Percentiles rank a stretch among this genome's conserved stretches.
Conservation (phyloP, 768 basidiomycete genomes). For the Suillus cothurnatus region DNA sequence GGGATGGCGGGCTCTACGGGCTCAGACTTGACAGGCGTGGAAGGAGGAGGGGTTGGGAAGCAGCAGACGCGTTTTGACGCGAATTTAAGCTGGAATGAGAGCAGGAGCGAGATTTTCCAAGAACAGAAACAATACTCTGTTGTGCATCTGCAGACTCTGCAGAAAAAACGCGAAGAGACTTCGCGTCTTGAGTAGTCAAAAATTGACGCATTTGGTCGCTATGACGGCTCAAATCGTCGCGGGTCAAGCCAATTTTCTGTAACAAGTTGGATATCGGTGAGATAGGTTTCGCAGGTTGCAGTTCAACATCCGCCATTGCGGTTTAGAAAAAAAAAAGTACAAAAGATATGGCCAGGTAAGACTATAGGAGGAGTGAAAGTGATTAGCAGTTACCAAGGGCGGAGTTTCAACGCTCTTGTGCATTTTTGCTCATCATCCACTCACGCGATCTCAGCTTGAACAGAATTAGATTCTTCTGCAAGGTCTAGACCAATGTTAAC, state of each 20-base stretch:
- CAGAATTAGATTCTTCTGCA: neutral
- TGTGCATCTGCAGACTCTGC: constrained; percentile 36
- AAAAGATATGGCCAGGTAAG: constrained; percentile 1
- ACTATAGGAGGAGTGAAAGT: constrained; percentile 3
- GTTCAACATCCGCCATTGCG: constrained; percentile 23
- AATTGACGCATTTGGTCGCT: constrained; percentile 83
- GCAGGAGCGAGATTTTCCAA: constrained; percentile 42
- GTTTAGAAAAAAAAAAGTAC: neutral
- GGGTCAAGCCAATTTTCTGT: constrained; percentile 71
- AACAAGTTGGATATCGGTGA: constrained; percentile 79
- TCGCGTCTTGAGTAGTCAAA: constrained; percentile 55
- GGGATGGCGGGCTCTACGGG: constrained; percentile 51
- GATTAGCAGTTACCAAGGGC: neutral
- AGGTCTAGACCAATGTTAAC: neutral
- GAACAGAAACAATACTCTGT: constrained; percentile 42
- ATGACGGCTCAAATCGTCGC: constrained; percentile 70
- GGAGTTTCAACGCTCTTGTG: constrained; percentile 4
- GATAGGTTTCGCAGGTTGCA: constrained; percentile 29
- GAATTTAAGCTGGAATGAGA: constrained; percentile 47
- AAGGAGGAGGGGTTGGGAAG: constrained; percentile 44
- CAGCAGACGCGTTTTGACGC: constrained; percentile 47
- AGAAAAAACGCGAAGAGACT: constrained; percentile 47
- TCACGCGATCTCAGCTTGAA: neutral
- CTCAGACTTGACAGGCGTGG: constrained; percentile 67
- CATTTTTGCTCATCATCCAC: neutral